These are phyloP conservation scores for Flaveria ramosissima DNA, from an alignment of 129 eudicot species.

Conservation along the genomic window DNA sequence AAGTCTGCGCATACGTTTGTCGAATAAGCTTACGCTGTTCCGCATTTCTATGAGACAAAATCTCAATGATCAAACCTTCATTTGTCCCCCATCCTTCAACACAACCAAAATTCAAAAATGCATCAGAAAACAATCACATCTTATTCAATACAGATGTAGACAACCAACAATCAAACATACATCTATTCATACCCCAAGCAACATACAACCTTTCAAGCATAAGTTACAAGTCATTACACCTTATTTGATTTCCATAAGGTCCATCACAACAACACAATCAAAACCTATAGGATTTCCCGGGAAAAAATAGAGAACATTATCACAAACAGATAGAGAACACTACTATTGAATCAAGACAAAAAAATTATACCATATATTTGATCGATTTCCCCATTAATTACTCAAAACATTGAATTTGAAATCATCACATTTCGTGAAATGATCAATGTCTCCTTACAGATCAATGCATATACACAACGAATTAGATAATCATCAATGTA, in stretches of 20 bases:
- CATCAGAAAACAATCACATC: not conserved
- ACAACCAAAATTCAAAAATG: not conserved
- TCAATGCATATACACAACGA: too few species aligned
- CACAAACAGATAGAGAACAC: not conserved
- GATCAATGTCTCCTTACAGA: too few species aligned
- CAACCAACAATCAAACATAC: slow-evolving; percentile 14
- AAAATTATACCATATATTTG: too few species aligned
- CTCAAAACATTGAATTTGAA: too few species aligned
- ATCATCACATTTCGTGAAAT: too few species aligned
- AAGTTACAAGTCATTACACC: not conserved
- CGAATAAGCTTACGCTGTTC: slow-evolving; percentile 68
- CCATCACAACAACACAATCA: too few species aligned
- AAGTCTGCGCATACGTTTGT: slow-evolving; percentile 59
- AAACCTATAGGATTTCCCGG: too few species aligned
- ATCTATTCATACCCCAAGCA: not conserved
- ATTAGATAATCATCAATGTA: too few species aligned
- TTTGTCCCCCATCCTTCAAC: slow-evolving; percentile 92
- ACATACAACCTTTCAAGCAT: not conserved
- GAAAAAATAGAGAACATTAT: not conserved
- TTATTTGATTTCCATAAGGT: too few species aligned
- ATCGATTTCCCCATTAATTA: too few species aligned
- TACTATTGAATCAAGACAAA: too few species aligned
- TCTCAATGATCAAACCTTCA: slow-evolving; percentile 71
- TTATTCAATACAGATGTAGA: not conserved
- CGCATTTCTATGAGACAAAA: slow-evolving; percentile 81